Evolutionary conservation across 1,284 basidiomycete genomes (phyloP), one percentile per base, ranked within the genome.

Genomic region (Ganoderma boninense): DNA sequence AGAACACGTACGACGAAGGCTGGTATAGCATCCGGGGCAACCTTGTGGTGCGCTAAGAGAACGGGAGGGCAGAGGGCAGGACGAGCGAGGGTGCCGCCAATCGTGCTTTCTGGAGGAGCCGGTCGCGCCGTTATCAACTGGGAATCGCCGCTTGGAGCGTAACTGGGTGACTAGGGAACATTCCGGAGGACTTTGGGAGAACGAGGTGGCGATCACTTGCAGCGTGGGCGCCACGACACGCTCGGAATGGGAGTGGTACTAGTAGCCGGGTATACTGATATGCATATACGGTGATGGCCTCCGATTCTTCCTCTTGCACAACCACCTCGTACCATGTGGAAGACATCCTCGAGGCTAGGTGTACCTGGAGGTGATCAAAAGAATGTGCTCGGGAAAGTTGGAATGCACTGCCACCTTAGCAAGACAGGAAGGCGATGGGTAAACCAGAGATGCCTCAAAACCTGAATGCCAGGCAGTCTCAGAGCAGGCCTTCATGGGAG

Each of bases 101-200:
- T 52, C 61, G 70, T 67, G 65, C 56, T 67, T 54, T 65, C 67
- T 70, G 52, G 68, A 57, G 57, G 60, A 42, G 52, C 70, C 69
- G 70, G 69, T 56, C 52, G 64, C 65, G 65, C 70, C 69, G 69
- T 71, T 74, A 76, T 74, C 72, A 69, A 71, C 43, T 70, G 72
- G 74, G 64, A 68, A 75, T 76, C 75, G 72, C 73, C 75, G 75
- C 65, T 16, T 52, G 56, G 59, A 66, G 68, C 57, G 42, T 49
- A 60, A 62, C 44, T 63, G 44, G 56, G 63, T 49, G 54, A 54
- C 62, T 61, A 46, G 69, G 62, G 69, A 72, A 71, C 59, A 23
- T 74, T 71, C 72, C 40, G 69, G 44, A 46, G 62, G 73, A 57
- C 67, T 64, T 68, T 66, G 64, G 66, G 67, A 70, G 65, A 68